Evolutionary conservation across 345 rosid species (phyloP), one percentile per base, ranked within the genome.

Genomic region (Rhodamnia rubescens): DNA sequence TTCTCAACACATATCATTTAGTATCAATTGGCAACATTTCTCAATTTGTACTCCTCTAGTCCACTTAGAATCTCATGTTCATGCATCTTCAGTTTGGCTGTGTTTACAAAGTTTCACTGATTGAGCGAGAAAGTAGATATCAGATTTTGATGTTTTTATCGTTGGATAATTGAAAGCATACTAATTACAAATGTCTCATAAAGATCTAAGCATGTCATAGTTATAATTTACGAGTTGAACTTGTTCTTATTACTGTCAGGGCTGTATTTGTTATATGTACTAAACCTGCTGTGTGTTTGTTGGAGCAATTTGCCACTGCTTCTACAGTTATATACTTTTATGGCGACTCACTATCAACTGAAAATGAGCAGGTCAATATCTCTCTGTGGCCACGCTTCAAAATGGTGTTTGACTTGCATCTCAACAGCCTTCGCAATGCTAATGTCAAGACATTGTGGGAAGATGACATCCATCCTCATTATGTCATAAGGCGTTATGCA

Each of bases 401-500:
- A 91, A 90, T 96, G 98, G 98, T 96, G 49, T 97, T 95, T 85
- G 99, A 97, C 90, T 85, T 93, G 91, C 98, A 97, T 85, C 93
- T 97, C 89, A 93, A 91, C 90, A 96, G 98, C 89, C 91, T 97
- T 82, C 96, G 97, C 50, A 95, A 93, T 93, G 99, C 99, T 87
- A 95, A 91, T 87, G 89, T 96, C 55, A 96, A 90, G 93, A 92
- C 94, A 52, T 87, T 97, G 90, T 97, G 98, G 99, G 99, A 97
- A 89, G 99, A 97, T 91, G 99, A 97, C 87, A 91, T 93, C 74
- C 99, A 97, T 91, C 98, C 99, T 89, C 99, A 97, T 87, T 97
- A 96, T 93, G 99, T 97, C 85, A 96, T 95, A 99, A 93, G 99
- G 90, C 99, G 98, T 83, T 97, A 97, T 85, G 99, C 99, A 74